Conservation (phyloP, 495 filamentous ascomycete genomes). For the Penicillium cinerascens region DNA sequence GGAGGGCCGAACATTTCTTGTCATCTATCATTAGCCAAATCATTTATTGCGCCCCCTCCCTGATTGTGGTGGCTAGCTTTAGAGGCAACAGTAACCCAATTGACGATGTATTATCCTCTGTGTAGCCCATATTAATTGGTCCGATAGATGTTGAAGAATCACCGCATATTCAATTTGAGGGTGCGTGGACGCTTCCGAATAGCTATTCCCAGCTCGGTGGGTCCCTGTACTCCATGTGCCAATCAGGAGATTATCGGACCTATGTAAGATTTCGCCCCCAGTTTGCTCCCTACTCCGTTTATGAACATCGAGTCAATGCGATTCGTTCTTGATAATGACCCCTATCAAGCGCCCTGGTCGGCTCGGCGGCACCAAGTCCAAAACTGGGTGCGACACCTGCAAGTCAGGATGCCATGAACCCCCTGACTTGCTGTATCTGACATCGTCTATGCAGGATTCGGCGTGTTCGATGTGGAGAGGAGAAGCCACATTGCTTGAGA, state of each 20-base stretch:
- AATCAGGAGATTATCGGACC: background rate
- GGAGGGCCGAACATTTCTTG: no score
- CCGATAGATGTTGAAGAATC: no score
- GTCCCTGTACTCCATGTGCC: no score
- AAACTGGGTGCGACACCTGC: constrained; percentile 21
- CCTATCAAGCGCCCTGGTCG: constrained; percentile 12
- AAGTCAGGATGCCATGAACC: constrained; percentile 10
- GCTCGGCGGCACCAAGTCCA: constrained; percentile 19
- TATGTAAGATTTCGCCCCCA: background rate
- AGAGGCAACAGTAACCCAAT: no score
- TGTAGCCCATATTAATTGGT: no score
- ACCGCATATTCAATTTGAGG: no score
- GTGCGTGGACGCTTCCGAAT: no score
- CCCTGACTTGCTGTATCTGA: background rate
- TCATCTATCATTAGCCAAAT: no score
- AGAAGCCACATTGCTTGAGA: constrained; percentile 13
- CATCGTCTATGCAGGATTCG: constrained; percentile 7
- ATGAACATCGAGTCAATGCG: background rate
- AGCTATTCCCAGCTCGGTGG: background rate
- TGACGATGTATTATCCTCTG: no score
- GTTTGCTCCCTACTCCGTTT: background rate
- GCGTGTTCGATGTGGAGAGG: constrained; percentile 17
- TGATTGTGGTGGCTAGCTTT: no score
- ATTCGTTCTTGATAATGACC: background rate
- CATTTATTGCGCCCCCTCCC: no score